Conservation (phyloP, 164 flowering plant species). For the Tetrastigma voinierianum region DNA sequence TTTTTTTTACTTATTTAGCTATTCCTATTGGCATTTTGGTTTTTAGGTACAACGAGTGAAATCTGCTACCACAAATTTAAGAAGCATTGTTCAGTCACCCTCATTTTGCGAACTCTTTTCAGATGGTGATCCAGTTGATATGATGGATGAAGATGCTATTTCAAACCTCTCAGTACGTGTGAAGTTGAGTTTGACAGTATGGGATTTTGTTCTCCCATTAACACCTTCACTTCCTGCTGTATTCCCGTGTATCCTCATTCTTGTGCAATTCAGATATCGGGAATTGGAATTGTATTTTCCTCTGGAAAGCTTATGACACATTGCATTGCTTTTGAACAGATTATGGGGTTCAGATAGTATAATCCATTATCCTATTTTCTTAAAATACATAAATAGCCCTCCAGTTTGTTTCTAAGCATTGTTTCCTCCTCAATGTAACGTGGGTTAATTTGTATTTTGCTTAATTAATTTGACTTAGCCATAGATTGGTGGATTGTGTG, state of each 20-base stretch:
- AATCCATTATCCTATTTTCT: too few species aligned
- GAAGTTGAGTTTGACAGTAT: constrained; percentile 79
- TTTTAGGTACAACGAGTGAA: constrained; percentile 72
- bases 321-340: too few species aligned
- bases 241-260: constrained; percentile 88
- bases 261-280: not conserved
- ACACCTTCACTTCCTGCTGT: constrained; percentile 99
- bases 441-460: too few species aligned
- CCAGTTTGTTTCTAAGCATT: too few species aligned
- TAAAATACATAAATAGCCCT: too few species aligned
- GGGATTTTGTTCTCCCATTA: constrained; percentile 82
- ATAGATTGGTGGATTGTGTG: too few species aligned
- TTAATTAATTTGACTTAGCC: too few species aligned
- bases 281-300: not conserved
- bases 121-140: constrained; percentile 69
- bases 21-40: constrained; percentile 15
- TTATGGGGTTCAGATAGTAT: too few species aligned
- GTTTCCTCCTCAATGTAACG: too few species aligned
- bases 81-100: constrained; percentile 62
- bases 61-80: constrained; percentile 62
- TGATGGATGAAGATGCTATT: constrained; percentile 90
- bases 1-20: constrained; percentile 4
- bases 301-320: not conserved
- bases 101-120: constrained; percentile 61
- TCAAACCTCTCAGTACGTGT: constrained; percentile 65